A percentile compares a stretch with the other conserved stretches of the same genome.
These are phyloP conservation scores for Fusarium sp. DNA, from an alignment of 2,329 filamentous ascomycete genomes.

Conservation along the genomic window DNA sequence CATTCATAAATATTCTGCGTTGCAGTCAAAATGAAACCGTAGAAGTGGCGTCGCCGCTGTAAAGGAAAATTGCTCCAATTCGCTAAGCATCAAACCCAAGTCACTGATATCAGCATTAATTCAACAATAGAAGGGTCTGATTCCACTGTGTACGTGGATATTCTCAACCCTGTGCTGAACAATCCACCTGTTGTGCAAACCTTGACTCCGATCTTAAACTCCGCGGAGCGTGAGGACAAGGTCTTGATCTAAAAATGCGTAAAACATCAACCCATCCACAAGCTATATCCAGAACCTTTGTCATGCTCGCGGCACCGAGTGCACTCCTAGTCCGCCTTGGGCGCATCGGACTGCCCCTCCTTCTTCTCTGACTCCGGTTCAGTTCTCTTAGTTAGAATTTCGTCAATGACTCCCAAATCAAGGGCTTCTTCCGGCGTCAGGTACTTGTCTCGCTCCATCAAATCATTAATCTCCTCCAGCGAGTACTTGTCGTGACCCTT, in stretches of 20 bases:
- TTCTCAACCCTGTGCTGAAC: not conserved
- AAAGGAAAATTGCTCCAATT: not conserved
- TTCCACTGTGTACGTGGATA: not conserved
- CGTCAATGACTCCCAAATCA: slow-evolving; percentile 91
- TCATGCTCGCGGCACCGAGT: not conserved
- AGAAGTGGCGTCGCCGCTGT: not conserved
- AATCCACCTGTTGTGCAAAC: not conserved
- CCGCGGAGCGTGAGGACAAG: not conserved
- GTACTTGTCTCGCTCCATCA: slow-evolving; percentile 98
- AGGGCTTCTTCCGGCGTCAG: slow-evolving; percentile 88
- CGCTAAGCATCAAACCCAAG: not conserved
- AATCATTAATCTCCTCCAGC: slow-evolving; percentile 85
- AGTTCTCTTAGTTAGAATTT: slow-evolving; percentile 78
- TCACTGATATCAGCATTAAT: not conserved
- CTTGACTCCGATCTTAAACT: not conserved
- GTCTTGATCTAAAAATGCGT: not conserved
- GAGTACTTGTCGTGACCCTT: slow-evolving; percentile 80
- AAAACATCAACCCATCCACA: no score
- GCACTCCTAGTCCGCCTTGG: slow-evolving; percentile 19
- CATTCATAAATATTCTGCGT: not conserved
- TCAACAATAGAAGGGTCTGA: not conserved
- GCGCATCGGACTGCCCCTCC: slow-evolving; percentile 22
- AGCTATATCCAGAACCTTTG: not conserved
- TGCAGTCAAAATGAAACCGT: not conserved
- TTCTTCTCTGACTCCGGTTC: slow-evolving; percentile 51